Evolutionary conservation across 305 asterid species (phyloP).

Genomic region (Fraxinus paxiana): DNA sequence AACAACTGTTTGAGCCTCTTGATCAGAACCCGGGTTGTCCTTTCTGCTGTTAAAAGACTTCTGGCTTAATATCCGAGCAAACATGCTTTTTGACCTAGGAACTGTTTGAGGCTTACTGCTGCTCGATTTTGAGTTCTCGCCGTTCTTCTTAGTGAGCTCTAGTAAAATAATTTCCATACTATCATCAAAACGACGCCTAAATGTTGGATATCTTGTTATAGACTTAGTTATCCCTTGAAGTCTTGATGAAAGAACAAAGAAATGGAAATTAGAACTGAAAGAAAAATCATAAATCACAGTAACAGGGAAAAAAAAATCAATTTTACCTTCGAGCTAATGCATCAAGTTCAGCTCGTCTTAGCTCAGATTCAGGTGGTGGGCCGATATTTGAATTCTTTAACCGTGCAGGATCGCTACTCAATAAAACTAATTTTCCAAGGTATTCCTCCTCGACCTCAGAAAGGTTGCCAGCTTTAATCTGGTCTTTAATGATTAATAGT

Average conservation of each 20-base stretch:
- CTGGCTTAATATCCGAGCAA: conserved; percentile 50
- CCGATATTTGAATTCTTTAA: conserved; percentile 47
- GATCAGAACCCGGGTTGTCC: conserved; percentile 33
- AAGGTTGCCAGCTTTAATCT: conserved; percentile 68
- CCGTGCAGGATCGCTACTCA: conserved; percentile 56
- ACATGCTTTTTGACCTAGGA: conserved; percentile 58
- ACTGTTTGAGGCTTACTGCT: conserved; percentile 24
- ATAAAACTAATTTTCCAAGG: conserved; percentile 59
- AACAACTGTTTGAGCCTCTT: conserved; percentile 36
- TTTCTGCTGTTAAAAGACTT: conserved; percentile 46
- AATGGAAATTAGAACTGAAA: conserved; percentile 6
- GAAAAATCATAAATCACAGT: neutral
- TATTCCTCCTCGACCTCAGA: conserved; percentile 78
- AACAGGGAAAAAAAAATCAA: neutral
- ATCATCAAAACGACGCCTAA: conserved; percentile 72
- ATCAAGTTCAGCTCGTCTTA: conserved; percentile 76
- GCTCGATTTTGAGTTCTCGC: conserved; percentile 22
- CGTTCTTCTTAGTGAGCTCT: conserved; percentile 56
- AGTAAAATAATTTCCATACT: conserved; percentile 52
- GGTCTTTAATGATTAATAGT: conserved; percentile 54
- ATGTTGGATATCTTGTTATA: conserved; percentile 78
- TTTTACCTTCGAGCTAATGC: conserved; percentile 86
- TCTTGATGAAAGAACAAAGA: conserved; percentile 30
- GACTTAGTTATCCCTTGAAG: conserved; percentile 85
- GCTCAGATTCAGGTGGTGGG: conserved; percentile 53